phyloP scores from a whole-genome alignment of 1,139 yeast genomes.

The Meyerozyma sp. region DNA sequence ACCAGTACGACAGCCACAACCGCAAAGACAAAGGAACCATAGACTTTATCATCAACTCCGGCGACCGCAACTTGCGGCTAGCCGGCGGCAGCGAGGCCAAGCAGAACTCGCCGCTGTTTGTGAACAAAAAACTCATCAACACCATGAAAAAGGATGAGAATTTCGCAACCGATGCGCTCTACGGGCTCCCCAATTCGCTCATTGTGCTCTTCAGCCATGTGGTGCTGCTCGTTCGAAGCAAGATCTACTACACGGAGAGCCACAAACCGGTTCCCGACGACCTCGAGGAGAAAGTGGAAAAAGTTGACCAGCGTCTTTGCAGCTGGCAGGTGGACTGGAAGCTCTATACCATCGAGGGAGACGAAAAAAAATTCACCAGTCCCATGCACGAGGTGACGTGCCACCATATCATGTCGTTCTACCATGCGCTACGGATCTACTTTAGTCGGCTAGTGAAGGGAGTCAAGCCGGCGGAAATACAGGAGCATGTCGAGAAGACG shows the following conservation, averaged over 20 bases:
- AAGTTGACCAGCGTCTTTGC: conserved; percentile 46
- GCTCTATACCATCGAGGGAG: conserved; percentile 19
- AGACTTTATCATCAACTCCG: conserved; percentile 40
- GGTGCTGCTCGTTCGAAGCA: conserved; percentile 59
- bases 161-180: conserved; percentile 74
- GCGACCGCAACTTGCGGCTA: conserved; percentile 3
- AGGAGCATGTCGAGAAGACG: conserved; percentile 56
- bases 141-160: conserved; percentile 47
- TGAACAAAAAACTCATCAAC: conserved; percentile 38
- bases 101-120: conserved; percentile 31
- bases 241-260: conserved; percentile 32
- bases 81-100: background rate
- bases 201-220: conserved; percentile 67
- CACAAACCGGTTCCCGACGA: conserved; percentile 31
- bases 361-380: conserved; percentile 34
- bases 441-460: conserved; percentile 63
- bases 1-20: conserved; percentile 14
- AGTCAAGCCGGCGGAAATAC: conserved; percentile 46
- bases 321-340: conserved; percentile 71
- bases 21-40: conserved; percentile 34
- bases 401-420: conserved; percentile 78
- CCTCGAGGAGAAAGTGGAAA: conserved; percentile 39
- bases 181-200: conserved; percentile 80
- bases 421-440: conserved; percentile 70
- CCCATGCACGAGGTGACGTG: conserved; percentile 70